Evolutionary conservation across 2,329 filamentous ascomycete genomes (phyloP).

Genomic region (Stachybotrys elegans): DNA sequence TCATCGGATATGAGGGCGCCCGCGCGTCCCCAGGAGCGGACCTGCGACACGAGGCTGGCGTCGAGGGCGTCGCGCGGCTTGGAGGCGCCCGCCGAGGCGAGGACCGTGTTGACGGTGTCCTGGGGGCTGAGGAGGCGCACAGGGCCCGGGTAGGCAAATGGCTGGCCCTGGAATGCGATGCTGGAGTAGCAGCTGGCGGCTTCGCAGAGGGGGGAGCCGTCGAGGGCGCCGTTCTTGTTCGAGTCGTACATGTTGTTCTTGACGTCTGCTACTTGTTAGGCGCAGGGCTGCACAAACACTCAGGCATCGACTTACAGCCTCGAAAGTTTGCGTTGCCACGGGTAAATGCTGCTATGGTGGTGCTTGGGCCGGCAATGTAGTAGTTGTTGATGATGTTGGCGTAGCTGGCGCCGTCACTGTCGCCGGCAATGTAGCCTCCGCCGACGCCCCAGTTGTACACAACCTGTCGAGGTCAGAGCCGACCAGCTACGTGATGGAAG

Average conservation of each 20-base stretch:
- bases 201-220: slow-evolving; percentile 39
- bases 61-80: slow-evolving; percentile 40
- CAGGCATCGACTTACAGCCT: slow-evolving; percentile 28
- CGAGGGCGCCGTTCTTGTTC: slow-evolving; percentile 41
- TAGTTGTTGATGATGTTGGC: slow-evolving; percentile 53
- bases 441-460: slow-evolving; percentile 52
- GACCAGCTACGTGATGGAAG: too few species aligned
- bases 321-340: slow-evolving; percentile 51
- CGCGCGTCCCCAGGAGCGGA: slow-evolving; percentile 37
- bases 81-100: slow-evolving; percentile 35
- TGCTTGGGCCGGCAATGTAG: slow-evolving; percentile 49
- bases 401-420: slow-evolving; percentile 38
- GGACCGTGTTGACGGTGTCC: slow-evolving; percentile 34
- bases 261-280: too few species aligned
- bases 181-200: slow-evolving; percentile 39
- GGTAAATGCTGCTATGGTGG: slow-evolving; percentile 44
- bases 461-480: slow-evolving; percentile 24
- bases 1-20: slow-evolving; percentile 43
- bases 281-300: rapidly evolving
- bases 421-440: slow-evolving; percentile 50
- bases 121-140: slow-evolving; percentile 30
- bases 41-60: slow-evolving; percentile 32
- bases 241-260: slow-evolving; percentile 47
- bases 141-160: slow-evolving; percentile 39
- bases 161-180: slow-evolving; percentile 34